A percentile compares a stretch with the other conserved stretches of the same genome.
These are phyloP conservation scores for Petunia secreta DNA, from an alignment of 257 asterid genomes.

Conservation along the genomic window DNA sequence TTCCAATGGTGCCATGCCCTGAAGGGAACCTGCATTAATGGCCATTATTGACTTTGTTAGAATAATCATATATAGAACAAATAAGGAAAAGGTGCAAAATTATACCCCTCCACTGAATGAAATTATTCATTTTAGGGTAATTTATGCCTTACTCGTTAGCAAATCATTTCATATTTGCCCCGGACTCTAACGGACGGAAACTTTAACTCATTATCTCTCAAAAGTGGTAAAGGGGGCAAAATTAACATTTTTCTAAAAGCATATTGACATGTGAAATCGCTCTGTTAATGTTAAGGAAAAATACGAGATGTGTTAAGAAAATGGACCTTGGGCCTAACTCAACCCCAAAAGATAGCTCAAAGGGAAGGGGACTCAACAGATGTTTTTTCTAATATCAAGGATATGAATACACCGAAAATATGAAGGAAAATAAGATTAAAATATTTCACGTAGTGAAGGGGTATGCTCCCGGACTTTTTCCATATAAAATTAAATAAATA, in stretches of 20 bases:
- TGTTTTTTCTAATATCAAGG: not conserved
- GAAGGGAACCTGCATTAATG: constrained; percentile 57
- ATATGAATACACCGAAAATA: not conserved
- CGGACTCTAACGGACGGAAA: too few species aligned
- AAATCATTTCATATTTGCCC: not conserved
- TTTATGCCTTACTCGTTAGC: not conserved
- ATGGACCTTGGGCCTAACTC: too few species aligned
- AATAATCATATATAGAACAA: not conserved
- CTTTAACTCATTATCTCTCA: too few species aligned
- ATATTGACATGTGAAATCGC: not conserved
- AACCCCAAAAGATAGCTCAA: too few species aligned
- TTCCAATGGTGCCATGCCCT: constrained; percentile 74
- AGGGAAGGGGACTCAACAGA: too few species aligned
- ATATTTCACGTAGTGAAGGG: not conserved
- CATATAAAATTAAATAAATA: too few species aligned
- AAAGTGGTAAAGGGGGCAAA: too few species aligned
- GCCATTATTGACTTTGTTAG: constrained; percentile 24
- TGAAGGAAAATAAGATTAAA: not conserved
- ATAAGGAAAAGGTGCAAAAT: not conserved
- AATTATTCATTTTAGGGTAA: not conserved
- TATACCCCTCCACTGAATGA: not conserved
- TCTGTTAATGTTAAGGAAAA: not conserved
- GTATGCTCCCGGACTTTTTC: not conserved
- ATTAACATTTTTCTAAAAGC: not conserved
- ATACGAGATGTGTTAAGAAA: too few species aligned